These are phyloP conservation scores for Panicum hallii DNA, from an alignment of 202 grass and related monocot species.

Conservation along the genomic window DNA sequence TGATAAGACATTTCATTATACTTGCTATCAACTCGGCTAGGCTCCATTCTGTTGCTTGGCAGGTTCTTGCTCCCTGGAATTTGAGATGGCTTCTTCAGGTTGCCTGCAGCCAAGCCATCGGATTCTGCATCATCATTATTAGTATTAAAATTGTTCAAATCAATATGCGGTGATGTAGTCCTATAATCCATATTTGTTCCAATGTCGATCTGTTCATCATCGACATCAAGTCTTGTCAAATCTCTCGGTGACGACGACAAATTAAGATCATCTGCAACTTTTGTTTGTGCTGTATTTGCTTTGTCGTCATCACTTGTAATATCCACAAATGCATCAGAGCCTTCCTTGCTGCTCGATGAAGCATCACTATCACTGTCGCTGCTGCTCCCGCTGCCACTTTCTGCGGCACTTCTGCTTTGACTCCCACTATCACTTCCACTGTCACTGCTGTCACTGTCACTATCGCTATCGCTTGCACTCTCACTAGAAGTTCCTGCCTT, in stretches of 20 bases:
- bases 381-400: conserved; percentile 72
- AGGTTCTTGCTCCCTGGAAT: conserved; percentile 47
- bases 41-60: conserved; percentile 37
- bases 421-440: conserved; percentile 87
- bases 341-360: conserved; percentile 92
- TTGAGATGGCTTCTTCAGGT: conserved; percentile 45
- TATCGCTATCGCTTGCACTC: conserved; percentile 80
- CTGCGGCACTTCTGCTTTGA: conserved; percentile 68
- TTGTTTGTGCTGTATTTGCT: conserved; percentile 56
- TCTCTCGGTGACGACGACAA: conserved; percentile 61
- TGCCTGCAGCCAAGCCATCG: conserved; percentile 38
- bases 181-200: conserved; percentile 59
- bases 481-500: conserved; percentile 68
- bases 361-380: conserved; percentile 91
- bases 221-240: conserved; percentile 46
- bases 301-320: conserved; percentile 91
- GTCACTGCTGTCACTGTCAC: conserved; percentile 87
- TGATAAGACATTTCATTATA: conserved; percentile 46
- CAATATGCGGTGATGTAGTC: conserved; percentile 62
- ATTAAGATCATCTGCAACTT: conserved; percentile 64
- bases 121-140: conserved; percentile 47
- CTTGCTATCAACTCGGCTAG: conserved; percentile 36
- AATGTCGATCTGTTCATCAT: conserved; percentile 68
- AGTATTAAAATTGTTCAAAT: conserved; percentile 69
- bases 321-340: conserved; percentile 88